These are phyloP conservation scores for Plasmopara halstedii DNA, from an alignment of 352 stramenopile genomes.

Conservation along the genomic window DNA sequence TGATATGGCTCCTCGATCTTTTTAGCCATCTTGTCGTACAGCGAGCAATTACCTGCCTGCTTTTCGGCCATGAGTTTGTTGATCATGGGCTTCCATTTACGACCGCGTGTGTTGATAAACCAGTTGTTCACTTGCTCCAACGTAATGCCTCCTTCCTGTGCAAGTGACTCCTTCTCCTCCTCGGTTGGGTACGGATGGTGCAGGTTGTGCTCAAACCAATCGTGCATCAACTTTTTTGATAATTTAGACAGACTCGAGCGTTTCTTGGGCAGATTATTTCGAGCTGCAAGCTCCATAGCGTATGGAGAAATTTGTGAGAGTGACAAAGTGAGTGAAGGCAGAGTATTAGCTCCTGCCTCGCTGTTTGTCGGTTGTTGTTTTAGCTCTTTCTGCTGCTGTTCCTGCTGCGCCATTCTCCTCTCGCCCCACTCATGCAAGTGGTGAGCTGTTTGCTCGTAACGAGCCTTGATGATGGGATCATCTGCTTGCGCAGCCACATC, in stretches of 20 bases:
- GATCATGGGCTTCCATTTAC: slow-evolving; percentile 84
- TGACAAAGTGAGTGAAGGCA: slow-evolving; percentile 14
- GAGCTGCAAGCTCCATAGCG: slow-evolving; percentile 26
- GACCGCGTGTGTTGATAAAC: slow-evolving; percentile 82
- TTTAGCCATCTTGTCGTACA: slow-evolving; percentile 74
- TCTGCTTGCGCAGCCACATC: slow-evolving; percentile 13
- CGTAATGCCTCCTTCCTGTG: slow-evolving; percentile 59
- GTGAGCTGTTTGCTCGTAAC: slow-evolving; percentile 20
- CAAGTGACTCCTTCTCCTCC: slow-evolving; percentile 72
- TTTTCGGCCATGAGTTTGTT: slow-evolving; percentile 63
- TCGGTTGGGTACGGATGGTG: slow-evolving; percentile 82
- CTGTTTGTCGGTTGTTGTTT: not conserved
- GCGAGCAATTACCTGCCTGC: slow-evolving; percentile 40
- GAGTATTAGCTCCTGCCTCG: not conserved
- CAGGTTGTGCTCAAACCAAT: slow-evolving; percentile 80
- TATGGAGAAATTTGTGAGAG: slow-evolving; percentile 24
- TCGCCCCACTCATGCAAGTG: slow-evolving; percentile 29
- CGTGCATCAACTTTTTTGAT: slow-evolving; percentile 61
- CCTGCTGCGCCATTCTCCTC: slow-evolving; percentile 20
- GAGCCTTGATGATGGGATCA: slow-evolving; percentile 17
- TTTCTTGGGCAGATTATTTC: slow-evolving; percentile 46
- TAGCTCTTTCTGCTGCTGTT: slow-evolving; percentile 6
- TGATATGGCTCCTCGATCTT: slow-evolving; percentile 73
- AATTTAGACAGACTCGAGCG: slow-evolving; percentile 67
- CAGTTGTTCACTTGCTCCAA: slow-evolving; percentile 86